Base-by-base conservation (phyloP, 495 filamentous ascomycete species). In the Penicillium silybi region DNA sequence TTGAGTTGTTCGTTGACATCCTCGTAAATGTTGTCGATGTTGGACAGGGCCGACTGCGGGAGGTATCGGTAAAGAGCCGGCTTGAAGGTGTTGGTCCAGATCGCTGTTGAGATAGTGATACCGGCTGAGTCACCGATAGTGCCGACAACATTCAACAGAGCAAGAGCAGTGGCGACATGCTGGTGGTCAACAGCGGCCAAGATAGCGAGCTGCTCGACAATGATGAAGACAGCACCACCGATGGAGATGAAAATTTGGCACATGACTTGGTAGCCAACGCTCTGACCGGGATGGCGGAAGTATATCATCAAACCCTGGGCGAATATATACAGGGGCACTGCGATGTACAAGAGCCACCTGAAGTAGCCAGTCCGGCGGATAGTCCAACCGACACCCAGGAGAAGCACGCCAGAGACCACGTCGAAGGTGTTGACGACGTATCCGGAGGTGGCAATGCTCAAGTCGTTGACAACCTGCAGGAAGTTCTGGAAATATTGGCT, bases 191-290 rank as follows among this genome's bases (percentile, higher is more conserved):
- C 72, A 1, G 79, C 81, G 10, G 86, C 84, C 76, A 88, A 78
- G 63, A 80, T 78, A 8, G 84, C 81, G 23, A 88, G 79, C 57
- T 88, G 80, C 61, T 83, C 79, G 52, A 65, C 69, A 61, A 88
- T 82, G 41, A 88, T 58, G 22, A 82, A 64, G 3, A 74, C 76
- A 34, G 77, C 71, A 20, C 82, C 84, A 37, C 74, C 72, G 37
- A 89, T 75, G 20, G 85, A 80, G 57, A 87, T 85, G 65, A 87
- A 81, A 61, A 89, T 84, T 59, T 89, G 83, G 56, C 78, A 84
- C 80, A 87, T 85, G 58, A 87, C 69, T 37, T 89, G 72, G 63
- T 83, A 86, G 18, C 83, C 84, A 29, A 87, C 67, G 37, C 71
- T 55, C 26, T 70, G 68, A 44, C 74, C 65, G 48, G 80, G 73